Evolutionary conservation across 2,329 filamentous ascomycete genomes (phyloP), one percentile per base, ranked within the genome.

Genomic region (Cytospora piceae): DNA sequence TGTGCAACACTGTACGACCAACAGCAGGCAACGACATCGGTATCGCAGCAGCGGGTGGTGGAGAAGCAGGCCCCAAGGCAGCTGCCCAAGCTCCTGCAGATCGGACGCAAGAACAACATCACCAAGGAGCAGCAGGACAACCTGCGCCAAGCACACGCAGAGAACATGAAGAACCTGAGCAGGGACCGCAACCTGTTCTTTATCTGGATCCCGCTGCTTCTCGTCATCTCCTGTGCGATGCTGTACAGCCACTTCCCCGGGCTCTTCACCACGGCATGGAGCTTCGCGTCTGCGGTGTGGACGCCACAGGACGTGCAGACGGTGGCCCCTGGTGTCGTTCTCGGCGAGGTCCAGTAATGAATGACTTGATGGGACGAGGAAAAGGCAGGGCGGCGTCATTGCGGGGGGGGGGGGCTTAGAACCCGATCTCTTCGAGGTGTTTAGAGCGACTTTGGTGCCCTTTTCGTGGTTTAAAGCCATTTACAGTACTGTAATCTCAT

Each of bases 121-220:
- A 89, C 87, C 34, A 84, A 83, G 72, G 86, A 89, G 72, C 87
- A 90, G 73, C 86, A 88, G 73, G 86, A 87, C 70, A 85, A 85
- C 70, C 81, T 90, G 68, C 80, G 87, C 54, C 79, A 85, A 61
- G 86, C 83, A 31, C 85, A 87, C 68, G 84, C 87, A 64, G 81
- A 83, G 73, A 88, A 86, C 74, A 79, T 88, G 71, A 90, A 89
- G 82, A 83, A 81, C 67, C 78, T 89, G 67, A 83, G 85, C 69
- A 85, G 84, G 66, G 88, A 90, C 72, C 83, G 83, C 71, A 89
- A 89, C 73, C 78, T 90, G 55, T 90, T 88, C 78, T 87, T 89
- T 70, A 82, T 90, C 71, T 90, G 88, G 88, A 67, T 68, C 6
- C 67, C 67, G 14, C 27, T 68, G 20, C 61, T 68, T 15, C 22